These are phyloP conservation scores for Diaporthe velutina DNA, from an alignment of 2,329 filamentous ascomycete genomes.

Conservation along the genomic window DNA sequence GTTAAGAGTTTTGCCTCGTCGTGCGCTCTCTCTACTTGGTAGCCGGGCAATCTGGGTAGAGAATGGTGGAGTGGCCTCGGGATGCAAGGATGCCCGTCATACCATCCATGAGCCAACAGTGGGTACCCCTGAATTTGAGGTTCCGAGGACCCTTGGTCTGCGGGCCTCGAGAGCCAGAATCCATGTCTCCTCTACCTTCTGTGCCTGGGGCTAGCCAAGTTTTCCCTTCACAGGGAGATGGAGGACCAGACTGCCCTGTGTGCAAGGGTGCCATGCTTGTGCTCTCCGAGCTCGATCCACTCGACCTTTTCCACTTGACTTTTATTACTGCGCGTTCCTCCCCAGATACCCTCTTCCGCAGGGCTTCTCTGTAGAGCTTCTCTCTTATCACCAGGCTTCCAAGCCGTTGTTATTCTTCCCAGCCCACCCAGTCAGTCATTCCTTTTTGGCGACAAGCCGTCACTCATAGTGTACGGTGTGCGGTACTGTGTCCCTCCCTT, in stretches of 20 bases:
- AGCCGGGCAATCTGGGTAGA: not conserved
- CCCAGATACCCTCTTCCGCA: constrained; percentile 11
- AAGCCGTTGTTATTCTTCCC: constrained; percentile 23
- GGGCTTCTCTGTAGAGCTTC: constrained; percentile 28
- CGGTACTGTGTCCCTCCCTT: constrained; percentile 20
- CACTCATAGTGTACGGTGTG: constrained; percentile 24
- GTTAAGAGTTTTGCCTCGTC: constrained; percentile 16
- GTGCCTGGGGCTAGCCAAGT: constrained; percentile 21
- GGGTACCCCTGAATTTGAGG: constrained; percentile 20
- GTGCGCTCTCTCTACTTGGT: not conserved
- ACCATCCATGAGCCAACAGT: constrained; percentile 23
- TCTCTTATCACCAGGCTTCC: constrained; percentile 23
- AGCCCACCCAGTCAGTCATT: constrained; percentile 21
- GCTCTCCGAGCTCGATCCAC: constrained; percentile 33
- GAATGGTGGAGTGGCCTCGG: constrained; percentile 1
- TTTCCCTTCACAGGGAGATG: constrained; percentile 16
- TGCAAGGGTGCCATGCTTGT: constrained; percentile 26
- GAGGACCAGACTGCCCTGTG: constrained; percentile 17
- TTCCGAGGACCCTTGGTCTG: not conserved
- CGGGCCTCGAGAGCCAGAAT: not conserved
- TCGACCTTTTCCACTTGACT: constrained; percentile 33
- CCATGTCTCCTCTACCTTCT: constrained; percentile 3
- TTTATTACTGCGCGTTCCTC: constrained; percentile 33
- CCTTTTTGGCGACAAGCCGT: constrained; percentile 23
- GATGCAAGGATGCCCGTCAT: constrained; percentile 26